Conservation (phyloP, 257 asterid genomes). For the Nyctanthes arbortristis region DNA sequence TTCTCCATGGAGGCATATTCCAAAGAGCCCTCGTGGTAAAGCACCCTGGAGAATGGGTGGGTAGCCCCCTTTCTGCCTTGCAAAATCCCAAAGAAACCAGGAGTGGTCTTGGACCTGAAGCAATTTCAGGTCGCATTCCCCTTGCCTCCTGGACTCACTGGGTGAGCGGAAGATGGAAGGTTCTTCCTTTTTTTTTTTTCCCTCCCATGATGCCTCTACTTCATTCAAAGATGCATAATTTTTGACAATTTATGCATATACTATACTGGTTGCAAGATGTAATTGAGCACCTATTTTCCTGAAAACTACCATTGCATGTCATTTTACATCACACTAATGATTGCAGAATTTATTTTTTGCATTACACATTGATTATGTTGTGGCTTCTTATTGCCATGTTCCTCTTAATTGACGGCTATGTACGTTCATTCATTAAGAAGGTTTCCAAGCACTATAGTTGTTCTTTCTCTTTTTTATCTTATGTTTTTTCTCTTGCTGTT, state of each 20-base stretch:
- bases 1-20: background rate
- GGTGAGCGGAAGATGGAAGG: background rate
- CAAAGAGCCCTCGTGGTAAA: background rate
- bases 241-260: background rate
- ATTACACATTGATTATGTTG: background rate
- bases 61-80: background rate
- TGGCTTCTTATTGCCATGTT: background rate
- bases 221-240: background rate
- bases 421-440: background rate
- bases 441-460: background rate
- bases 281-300: background rate
- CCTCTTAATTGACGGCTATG: background rate
- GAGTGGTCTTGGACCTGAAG: background rate
- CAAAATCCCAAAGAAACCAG: background rate
- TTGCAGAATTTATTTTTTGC: background rate
- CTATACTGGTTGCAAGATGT: background rate
- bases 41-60: background rate
- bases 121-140: background rate
- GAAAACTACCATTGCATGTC: background rate
- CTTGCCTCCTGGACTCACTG: background rate
- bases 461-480: background rate
- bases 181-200: too few relatives aligned
- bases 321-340: background rate
- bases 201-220: background rate
- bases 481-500: constrained; percentile 4